A percentile compares a stretch with the other conserved stretches of the same genome.
These are phyloP conservation scores for Cyberlindnera mycetangii DNA, from an alignment of 805 yeast species.

Conservation along the genomic window DNA sequence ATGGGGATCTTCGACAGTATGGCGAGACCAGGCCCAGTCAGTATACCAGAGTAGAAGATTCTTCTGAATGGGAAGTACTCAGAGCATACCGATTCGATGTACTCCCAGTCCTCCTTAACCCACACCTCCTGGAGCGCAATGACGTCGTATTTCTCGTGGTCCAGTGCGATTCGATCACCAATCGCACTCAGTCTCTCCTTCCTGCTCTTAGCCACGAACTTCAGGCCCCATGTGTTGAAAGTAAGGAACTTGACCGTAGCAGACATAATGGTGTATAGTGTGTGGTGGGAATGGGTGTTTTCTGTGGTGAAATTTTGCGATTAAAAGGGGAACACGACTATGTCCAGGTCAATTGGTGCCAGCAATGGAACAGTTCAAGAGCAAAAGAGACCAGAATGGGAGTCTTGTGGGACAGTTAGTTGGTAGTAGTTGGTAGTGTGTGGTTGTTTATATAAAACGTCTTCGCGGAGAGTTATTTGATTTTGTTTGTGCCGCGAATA, in stretches of 20 bases:
- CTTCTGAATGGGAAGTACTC: conserved; percentile 59
- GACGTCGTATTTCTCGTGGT: conserved; percentile 60
- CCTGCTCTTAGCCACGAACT: conserved; percentile 73
- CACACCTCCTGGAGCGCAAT: conserved; percentile 95
- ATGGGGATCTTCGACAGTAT: conserved; percentile 83
- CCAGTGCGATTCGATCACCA: conserved; percentile 55
- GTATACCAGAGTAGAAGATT: conserved; percentile 75
- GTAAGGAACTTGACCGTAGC: conserved; percentile 55
- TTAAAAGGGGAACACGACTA: conserved; percentile 1
- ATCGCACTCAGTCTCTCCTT: conserved; percentile 66
- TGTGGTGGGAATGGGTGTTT: no score
- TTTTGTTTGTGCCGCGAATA: no score
- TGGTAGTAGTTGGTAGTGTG: no score
- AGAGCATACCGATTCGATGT: conserved; percentile 45
- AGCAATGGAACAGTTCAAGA: no score
- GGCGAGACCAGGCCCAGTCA: conserved; percentile 92
- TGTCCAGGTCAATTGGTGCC: no score
- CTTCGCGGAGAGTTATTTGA: no score
- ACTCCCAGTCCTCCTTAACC: conserved; percentile 82
- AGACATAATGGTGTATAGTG: neutral
- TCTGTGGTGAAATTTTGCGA: neutral
- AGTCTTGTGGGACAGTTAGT: no score
- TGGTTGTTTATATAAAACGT: no score
- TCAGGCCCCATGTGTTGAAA: conserved; percentile 87
- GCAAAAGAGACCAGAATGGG: no score